phyloP scores from a whole-genome alignment of 495 filamentous ascomycete genomes.

The Pseudotulostoma volvatum region DNA sequence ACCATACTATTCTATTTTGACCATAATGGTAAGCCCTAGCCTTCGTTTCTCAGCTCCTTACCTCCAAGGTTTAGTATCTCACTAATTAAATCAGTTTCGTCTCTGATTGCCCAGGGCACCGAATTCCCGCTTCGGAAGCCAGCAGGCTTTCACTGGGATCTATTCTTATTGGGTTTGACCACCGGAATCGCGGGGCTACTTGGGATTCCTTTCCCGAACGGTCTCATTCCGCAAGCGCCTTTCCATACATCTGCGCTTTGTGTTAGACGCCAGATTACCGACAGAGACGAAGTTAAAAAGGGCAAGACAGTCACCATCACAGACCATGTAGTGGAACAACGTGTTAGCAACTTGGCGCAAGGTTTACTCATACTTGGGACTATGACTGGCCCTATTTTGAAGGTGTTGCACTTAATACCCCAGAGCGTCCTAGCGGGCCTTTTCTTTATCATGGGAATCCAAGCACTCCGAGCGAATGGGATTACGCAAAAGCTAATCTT shows the following conservation, averaged over 20 bases:
- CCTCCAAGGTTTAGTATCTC: constrained; percentile 4
- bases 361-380: constrained; percentile 72
- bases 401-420: constrained; percentile 71
- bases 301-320: constrained; percentile 44
- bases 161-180: constrained; percentile 81
- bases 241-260: constrained; percentile 81
- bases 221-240: constrained; percentile 82
- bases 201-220: constrained; percentile 83
- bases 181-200: constrained; percentile 71
- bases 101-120: constrained; percentile 79
- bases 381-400: constrained; percentile 72
- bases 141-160: constrained; percentile 90
- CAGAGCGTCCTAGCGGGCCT: constrained; percentile 77
- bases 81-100: constrained; percentile 39
- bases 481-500: constrained; percentile 72
- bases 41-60: neutral
- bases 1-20: constrained; percentile 91
- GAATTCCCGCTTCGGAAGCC: constrained; percentile 87
- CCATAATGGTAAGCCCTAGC: constrained; percentile 48
- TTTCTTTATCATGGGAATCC: constrained; percentile 88
- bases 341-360: constrained; percentile 71
- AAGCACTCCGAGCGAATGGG: constrained; percentile 66
- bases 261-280: constrained; percentile 47
- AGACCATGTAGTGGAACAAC: constrained; percentile 77
- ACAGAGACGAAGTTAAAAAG: constrained; percentile 40